A percentile compares a stretch with the other conserved stretches of the same genome.
Evolutionary conservation across 208 protist genomes (phyloP).

Genomic region (Crithidia brevicula): DNA sequence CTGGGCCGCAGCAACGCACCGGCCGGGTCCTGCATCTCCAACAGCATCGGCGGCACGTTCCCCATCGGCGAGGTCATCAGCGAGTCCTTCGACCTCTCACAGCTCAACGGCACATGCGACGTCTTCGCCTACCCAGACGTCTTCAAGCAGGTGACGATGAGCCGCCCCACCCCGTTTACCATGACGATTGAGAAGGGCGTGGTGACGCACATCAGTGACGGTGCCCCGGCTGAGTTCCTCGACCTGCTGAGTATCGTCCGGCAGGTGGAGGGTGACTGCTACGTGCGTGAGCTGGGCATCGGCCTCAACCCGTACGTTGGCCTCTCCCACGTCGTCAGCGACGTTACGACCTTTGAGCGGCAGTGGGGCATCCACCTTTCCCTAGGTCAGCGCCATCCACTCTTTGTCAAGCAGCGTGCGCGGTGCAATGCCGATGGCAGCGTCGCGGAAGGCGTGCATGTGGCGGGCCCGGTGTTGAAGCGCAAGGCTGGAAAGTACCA

Average conservation of each 20-base stretch:
- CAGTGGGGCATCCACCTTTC: conserved; percentile 92
- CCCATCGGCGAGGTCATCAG: conserved; percentile 92
- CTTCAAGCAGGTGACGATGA: conserved; percentile 79
- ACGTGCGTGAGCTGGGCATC: conserved; percentile 90
- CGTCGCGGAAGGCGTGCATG: conserved; percentile 44
- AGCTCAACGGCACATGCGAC: conserved; percentile 76
- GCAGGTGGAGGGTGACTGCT: conserved; percentile 80
- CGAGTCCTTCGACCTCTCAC: conserved; percentile 84
- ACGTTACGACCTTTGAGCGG: conserved; percentile 92
- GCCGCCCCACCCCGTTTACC: conserved; percentile 58
- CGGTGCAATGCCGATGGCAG: conserved; percentile 72
- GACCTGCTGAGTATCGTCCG: conserved; percentile 83
- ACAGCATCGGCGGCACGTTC: conserved; percentile 91
- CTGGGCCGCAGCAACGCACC: conserved; percentile 16
- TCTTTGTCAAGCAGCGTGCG: conserved; percentile 86
- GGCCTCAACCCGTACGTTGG: conserved; percentile 90
- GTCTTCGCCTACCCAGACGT: conserved; percentile 88
- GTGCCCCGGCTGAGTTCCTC: conserved; percentile 73
- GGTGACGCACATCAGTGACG: conserved; percentile 62
- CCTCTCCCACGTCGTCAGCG: conserved; percentile 71
- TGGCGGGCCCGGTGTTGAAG: conserved; percentile 80
- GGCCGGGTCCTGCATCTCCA: conserved; percentile 64
- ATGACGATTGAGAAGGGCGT: conserved; percentile 75
- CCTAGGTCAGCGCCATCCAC: conserved; percentile 86
- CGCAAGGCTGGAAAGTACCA: conserved; percentile 90